These are phyloP conservation scores for Chrysochromulina tobinii DNA, from an alignment of 78 protist genomes.

Conservation along the genomic window DNA sequence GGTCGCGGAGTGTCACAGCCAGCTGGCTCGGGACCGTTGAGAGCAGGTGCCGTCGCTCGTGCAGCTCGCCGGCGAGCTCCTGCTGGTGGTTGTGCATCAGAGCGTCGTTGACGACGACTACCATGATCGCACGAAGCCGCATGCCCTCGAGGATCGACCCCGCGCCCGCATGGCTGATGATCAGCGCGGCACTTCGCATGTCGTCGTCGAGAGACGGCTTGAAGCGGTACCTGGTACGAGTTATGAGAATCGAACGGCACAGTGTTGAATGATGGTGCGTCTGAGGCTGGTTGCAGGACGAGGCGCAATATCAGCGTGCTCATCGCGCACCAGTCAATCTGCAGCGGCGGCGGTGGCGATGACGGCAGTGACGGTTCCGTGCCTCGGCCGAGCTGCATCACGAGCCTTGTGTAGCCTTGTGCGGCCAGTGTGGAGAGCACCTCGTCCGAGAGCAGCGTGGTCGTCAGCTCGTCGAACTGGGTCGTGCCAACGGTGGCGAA, in stretches of 20 bases:
- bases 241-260: too few relatives aligned
- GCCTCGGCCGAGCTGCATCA: constrained; percentile 39
- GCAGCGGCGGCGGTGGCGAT: not conserved
- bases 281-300: too few relatives aligned
- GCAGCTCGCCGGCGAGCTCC: not conserved
- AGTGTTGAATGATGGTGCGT: too few relatives aligned
- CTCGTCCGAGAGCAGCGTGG: not conserved
- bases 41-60: not conserved
- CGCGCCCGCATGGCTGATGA: constrained; percentile 69
- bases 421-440: not conserved
- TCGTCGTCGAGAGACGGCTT: constrained; percentile 24
- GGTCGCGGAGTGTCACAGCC: too few relatives aligned
- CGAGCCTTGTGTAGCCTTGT: not conserved
- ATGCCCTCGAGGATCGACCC: constrained; percentile 68
- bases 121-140: not conserved
- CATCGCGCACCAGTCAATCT: not conserved
- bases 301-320: too few relatives aligned
- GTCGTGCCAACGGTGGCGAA: constrained; percentile 64
- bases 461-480: constrained; percentile 35
- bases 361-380: not conserved
- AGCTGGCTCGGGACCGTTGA: not conserved
- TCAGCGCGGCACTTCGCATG: constrained; percentile 29
- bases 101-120: constrained; percentile 66
- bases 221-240: constrained; percentile 13
- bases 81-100: constrained; percentile 19